Conservation (phyloP, 2,329 filamentous ascomycete species). For the Hawksworthiomyces lignivorus region DNA sequence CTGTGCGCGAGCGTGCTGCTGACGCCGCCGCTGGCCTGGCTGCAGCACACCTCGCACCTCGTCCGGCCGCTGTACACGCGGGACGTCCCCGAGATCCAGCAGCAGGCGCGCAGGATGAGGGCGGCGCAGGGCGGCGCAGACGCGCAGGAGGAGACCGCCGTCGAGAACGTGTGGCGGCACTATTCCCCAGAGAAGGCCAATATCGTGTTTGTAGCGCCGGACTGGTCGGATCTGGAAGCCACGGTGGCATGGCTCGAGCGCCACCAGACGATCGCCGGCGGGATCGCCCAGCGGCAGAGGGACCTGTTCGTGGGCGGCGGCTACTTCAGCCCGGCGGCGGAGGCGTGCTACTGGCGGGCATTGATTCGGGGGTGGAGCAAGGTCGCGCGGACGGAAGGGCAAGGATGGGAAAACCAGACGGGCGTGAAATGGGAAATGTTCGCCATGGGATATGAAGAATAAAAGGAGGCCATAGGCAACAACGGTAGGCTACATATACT, state of each 20-base stretch:
- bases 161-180: constrained; percentile 27
- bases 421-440: constrained; percentile 9
- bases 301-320: constrained; percentile 33
- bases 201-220: constrained; percentile 41
- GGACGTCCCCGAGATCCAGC: no score
- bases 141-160: constrained; percentile 5
- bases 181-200: constrained; percentile 32
- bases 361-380: constrained; percentile 39
- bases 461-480: not conserved
- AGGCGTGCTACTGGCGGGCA: constrained; percentile 46
- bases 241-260: constrained; percentile 37
- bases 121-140: not conserved
- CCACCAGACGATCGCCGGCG: constrained; percentile 34
- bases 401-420: constrained; percentile 18
- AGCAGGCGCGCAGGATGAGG: not conserved
- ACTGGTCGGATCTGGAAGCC: constrained; percentile 43
- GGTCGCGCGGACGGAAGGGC: constrained; percentile 26
- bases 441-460: not conserved
- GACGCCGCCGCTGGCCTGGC: constrained; percentile 38
- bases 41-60: constrained; percentile 44
- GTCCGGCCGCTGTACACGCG: constrained; percentile 30
- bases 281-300: constrained; percentile 40
- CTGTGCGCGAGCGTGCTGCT: constrained; percentile 41
- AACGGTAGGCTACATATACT: not conserved
- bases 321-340: constrained; percentile 41